Evolutionary conservation across 805 yeast species (phyloP), one percentile per base, ranked within the genome.

Genomic region (Yamadazyma nakazawae): DNA sequence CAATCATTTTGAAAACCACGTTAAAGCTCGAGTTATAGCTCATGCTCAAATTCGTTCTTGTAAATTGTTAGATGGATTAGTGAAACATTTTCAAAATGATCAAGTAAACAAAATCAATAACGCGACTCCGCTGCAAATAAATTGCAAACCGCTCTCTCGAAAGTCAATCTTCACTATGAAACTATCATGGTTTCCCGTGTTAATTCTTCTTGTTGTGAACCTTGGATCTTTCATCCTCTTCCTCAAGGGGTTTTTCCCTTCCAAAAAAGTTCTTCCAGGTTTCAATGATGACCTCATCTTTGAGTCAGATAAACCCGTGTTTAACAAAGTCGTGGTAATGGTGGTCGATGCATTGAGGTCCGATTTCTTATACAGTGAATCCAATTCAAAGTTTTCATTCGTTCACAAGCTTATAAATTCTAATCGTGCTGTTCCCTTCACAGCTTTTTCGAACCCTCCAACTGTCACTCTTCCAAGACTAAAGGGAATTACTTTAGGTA

Each of bases 391-490:
- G 8, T 88, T 94, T 86, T 36, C 58, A 0, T 80, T 78, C 57
- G 76, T 86, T 0, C 98, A 92, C 53, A 52, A 65, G 1, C 65
- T 91, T 47, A 68, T 92, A 8, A 75, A 78, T 43, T 54, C 72
- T 0, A 95, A 96, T 10, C 56, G 74, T 31, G 98, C 94, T 0
- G 58, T 91, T 42, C 97, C 97, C 0, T 91, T 81, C 63, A 94
- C 99, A 0, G 96, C 96, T 0, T 87, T 75, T 61, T 84, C 97
- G 1, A 86, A 87, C 53, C 98, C 99, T 1, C 99, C 99, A 2
- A 94, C 99, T 0, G 99, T 94, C 9, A 94, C 99, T 0, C 70
- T 94, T 34, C 99, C 99, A 0, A 76, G 99, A 49, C 71, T 94
- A 43, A 94, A 94, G 64, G 97, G 96, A 8, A 79, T 91, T 19